Percentiles rank a stretch among this genome's conserved stretches.
phyloP scores from a whole-genome alignment of 1,284 basidiomycete species.

The Sphagnurus paluster region DNA sequence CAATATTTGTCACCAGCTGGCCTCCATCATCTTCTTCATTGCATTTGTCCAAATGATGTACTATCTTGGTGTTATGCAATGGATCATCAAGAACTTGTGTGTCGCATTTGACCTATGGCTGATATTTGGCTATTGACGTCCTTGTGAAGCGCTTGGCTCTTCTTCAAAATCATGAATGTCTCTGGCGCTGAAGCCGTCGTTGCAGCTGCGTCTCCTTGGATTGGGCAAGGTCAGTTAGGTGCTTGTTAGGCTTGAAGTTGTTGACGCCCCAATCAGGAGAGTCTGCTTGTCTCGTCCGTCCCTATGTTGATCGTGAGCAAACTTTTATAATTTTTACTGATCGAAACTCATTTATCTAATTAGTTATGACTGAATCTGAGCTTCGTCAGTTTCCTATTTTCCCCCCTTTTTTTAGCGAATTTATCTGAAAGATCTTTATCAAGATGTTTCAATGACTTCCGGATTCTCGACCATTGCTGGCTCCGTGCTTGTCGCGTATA shows the following conservation, averaged over 20 bases:
- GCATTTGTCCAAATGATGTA: conserved; percentile 88
- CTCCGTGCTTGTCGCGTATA: conserved; percentile 85
- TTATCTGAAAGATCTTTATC: conserved; percentile 1
- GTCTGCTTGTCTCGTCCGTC: conserved; percentile 81
- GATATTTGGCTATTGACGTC: conserved; percentile 8
- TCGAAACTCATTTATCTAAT: conserved; percentile 10
- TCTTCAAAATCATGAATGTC: conserved; percentile 86
- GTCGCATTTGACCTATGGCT: conserved; percentile 24
- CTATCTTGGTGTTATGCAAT: conserved; percentile 87
- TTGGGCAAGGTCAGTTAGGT: conserved; percentile 58
- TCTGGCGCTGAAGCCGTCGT: conserved; percentile 92
- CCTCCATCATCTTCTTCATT: conserved; percentile 84
- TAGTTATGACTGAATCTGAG: conserved; percentile 86
- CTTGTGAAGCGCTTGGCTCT: conserved; percentile 77
- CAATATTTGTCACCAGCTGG: conserved; percentile 42
- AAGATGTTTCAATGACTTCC: conserved; percentile 84
- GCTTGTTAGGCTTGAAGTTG: background rate
- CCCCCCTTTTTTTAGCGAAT: background rate
- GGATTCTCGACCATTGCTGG: conserved; percentile 93
- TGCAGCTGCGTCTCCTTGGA: conserved; percentile 88
- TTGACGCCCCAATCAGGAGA: conserved; percentile 51
- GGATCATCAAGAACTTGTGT: conserved; percentile 80
- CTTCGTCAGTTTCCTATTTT: conserved; percentile 46
- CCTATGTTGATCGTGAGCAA: conserved; percentile 70
- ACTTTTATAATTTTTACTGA: background rate